phyloP scores from a whole-genome alignment of 441 rosid genomes.

The Adansonia gregorii region DNA sequence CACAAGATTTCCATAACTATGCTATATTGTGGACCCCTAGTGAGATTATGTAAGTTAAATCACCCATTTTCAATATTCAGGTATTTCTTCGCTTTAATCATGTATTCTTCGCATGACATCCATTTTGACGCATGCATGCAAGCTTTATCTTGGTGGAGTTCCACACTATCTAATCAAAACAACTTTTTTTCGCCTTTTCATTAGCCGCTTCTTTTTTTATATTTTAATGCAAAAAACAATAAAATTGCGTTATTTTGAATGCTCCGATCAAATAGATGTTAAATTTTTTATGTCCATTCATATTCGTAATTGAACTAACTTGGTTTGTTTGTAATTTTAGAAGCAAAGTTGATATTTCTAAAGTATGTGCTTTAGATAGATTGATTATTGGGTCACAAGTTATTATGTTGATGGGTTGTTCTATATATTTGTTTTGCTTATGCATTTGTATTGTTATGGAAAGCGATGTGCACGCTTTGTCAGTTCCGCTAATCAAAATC shows the following conservation, averaged over 20 bases:
- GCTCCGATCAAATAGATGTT: too few species aligned
- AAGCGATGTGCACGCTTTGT: neutral
- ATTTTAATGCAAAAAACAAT: too few species aligned
- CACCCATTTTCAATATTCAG: neutral
- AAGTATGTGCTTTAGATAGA: neutral
- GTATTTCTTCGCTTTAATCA: neutral
- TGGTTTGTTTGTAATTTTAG: neutral
- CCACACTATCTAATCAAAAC: neutral
- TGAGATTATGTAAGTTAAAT: slow-evolving; percentile 56
- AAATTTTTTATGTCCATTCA: neutral
- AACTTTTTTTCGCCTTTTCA: neutral
- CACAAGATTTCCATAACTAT: slow-evolving; percentile 63
- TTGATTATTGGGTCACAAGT: neutral
- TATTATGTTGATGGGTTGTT: neutral
- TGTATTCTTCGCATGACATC: neutral
- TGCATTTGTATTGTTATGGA: neutral
- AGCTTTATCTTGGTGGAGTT: neutral
- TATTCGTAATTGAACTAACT: neutral
- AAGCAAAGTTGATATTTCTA: neutral
- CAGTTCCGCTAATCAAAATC: neutral
- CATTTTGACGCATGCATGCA: neutral
- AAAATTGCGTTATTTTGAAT: too few species aligned
- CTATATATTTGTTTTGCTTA: neutral
- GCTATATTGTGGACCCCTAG: slow-evolving; percentile 58
- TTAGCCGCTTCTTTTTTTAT: too few species aligned